These are phyloP conservation scores for Candida xiaguanensis DNA, from an alignment of 805 yeast genomes.

Conservation along the genomic window DNA sequence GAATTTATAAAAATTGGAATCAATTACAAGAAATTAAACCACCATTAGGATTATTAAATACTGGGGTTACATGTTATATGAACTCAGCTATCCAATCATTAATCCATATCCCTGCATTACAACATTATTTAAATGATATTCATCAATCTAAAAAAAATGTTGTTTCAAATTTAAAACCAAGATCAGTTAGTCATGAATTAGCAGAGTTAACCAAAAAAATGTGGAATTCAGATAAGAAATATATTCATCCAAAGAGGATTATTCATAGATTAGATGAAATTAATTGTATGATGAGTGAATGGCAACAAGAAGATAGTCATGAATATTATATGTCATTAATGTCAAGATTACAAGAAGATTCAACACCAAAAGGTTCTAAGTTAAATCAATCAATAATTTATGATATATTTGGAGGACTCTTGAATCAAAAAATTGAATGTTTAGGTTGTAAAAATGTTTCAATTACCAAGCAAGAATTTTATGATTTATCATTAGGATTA, in stretches of 20 bases:
- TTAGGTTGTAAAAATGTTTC: slow-evolving; percentile 77
- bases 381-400: slow-evolving; percentile 77
- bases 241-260: slow-evolving; percentile 72
- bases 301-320: slow-evolving; percentile 98
- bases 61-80: slow-evolving; percentile 96
- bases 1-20: slow-evolving; percentile 74
- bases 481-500: slow-evolving; percentile 83
- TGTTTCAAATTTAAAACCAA: slow-evolving; percentile 43
- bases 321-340: slow-evolving; percentile 93
- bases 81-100: slow-evolving; percentile 91
- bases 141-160: slow-evolving; percentile 39
- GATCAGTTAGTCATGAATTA: slow-evolving; percentile 61
- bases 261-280: slow-evolving; percentile 73
- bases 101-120: slow-evolving; percentile 86
- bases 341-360: slow-evolving; percentile 85
- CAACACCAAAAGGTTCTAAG: slow-evolving; percentile 86
- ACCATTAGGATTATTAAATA: slow-evolving; percentile 76
- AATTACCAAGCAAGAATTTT: slow-evolving; percentile 87
- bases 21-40: slow-evolving; percentile 44
- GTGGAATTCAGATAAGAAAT: slow-evolving; percentile 57
- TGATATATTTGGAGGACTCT: slow-evolving; percentile 90
- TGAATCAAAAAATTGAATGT: slow-evolving; percentile 84
- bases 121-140: slow-evolving; percentile 74
- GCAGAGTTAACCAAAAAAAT: slow-evolving; percentile 67
- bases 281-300: slow-evolving; percentile 93